phyloP scores from a whole-genome alignment of 768 basidiomycete genomes.

The Lactifluus echinatus region DNA sequence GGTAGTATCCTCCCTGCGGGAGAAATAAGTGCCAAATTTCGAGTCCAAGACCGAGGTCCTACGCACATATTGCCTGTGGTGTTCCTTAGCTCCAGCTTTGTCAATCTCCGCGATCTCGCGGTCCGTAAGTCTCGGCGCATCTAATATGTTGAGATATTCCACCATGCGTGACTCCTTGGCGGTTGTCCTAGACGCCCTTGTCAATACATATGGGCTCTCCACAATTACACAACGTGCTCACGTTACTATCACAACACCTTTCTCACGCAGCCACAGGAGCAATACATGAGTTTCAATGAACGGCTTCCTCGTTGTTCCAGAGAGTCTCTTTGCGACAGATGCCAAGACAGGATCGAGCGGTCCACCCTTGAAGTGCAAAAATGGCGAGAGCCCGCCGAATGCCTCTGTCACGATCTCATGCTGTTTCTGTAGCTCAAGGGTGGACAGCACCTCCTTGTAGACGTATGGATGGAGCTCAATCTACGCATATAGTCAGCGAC shows the following conservation, averaged over 20 bases:
- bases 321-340: constrained; percentile 25
- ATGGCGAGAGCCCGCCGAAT: constrained; percentile 34
- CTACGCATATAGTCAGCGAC: constrained; percentile 22
- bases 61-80: constrained; percentile 27
- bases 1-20: background rate
- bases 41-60: background rate
- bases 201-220: background rate
- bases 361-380: constrained; percentile 31
- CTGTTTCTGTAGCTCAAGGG: constrained; percentile 30
- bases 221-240: constrained; percentile 19
- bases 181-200: constrained; percentile 28
- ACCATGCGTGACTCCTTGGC: constrained; percentile 35
- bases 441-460: constrained; percentile 33
- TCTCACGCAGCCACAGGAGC: constrained; percentile 27
- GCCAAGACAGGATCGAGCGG: constrained; percentile 34
- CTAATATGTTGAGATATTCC: constrained; percentile 39
- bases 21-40: background rate
- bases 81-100: constrained; percentile 24
- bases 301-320: constrained; percentile 21
- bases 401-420: constrained; percentile 34
- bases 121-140: constrained; percentile 30
- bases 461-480: constrained; percentile 49
- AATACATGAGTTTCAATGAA: constrained; percentile 27
- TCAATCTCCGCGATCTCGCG: constrained; percentile 26
- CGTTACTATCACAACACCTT: constrained; percentile 29